A percentile compares a stretch with the other conserved stretches of the same genome.
phyloP scores from a whole-genome alignment of 257 asterid genomes.

The Nicotiana tomentosiformis region DNA sequence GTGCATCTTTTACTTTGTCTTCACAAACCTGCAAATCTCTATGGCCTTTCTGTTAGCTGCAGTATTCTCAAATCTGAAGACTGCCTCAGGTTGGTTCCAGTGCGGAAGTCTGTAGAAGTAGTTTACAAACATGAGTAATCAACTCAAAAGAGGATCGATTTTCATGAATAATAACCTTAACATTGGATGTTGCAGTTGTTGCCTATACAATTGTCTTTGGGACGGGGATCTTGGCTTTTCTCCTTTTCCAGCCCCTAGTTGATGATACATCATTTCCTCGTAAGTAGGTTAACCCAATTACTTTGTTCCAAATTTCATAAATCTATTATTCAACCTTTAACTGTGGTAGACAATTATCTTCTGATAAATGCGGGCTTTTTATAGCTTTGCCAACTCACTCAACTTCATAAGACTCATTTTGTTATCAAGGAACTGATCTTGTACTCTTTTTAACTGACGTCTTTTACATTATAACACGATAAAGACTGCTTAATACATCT shows the following conservation, averaged over 20 bases:
- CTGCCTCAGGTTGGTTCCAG: slow-evolving; percentile 27
- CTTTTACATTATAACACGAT: background rate
- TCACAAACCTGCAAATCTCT: slow-evolving; percentile 35
- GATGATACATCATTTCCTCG: slow-evolving; percentile 31
- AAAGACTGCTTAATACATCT: background rate
- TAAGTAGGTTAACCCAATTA: slow-evolving; percentile 13
- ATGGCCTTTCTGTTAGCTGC: slow-evolving; percentile 29
- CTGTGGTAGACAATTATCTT: background rate
- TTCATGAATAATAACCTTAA: background rate
- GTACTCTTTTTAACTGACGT: background rate
- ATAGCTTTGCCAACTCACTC: background rate
- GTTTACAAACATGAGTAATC: background rate
- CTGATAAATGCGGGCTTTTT: background rate
- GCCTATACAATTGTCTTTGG: slow-evolving; percentile 30
- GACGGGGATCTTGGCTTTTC: slow-evolving; percentile 23
- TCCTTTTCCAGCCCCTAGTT: slow-evolving; percentile 22
- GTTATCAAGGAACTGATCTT: background rate
- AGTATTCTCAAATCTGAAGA: slow-evolving; percentile 25
- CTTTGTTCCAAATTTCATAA: background rate
- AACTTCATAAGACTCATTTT: background rate
- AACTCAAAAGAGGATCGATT: background rate
- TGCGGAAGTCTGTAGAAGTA: background rate
- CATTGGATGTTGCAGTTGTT: slow-evolving; percentile 15
- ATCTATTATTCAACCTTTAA: background rate
- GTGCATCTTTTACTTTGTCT: slow-evolving; percentile 30